Evolutionary conservation across 1,284 basidiomycete genomes (phyloP), one percentile per base, ranked within the genome.

Genomic region (Microbotryomycetes sp.): DNA sequence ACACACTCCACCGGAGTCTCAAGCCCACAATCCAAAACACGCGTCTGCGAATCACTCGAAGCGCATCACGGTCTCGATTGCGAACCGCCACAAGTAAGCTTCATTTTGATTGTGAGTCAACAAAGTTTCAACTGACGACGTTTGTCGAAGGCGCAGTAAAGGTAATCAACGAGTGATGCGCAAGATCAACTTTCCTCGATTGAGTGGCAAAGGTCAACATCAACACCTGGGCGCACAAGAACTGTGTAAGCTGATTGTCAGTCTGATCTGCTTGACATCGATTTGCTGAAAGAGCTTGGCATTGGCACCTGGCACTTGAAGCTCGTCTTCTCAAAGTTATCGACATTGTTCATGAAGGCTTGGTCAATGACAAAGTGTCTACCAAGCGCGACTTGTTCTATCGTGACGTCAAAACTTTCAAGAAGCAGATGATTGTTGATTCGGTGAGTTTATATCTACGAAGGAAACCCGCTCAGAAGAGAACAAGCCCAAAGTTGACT

Each of bases 381-480:
- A 67, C 67, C 0, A 69, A 69, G 59, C 62, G 90, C 9, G 91
- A 94, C 73, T 81, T 94, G 22, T 94, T 83, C 76, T 96, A 96
- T 76, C 84, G 83, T 63, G 88, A 93, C 65, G 84, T 89, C 0
- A 67, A 75, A 1, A 77, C 94, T 1, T 96, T 93, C 76, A 82
- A 80, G 60, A 81, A 77, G 4, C 92, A 96, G 73, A 75, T 77
- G 19, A 80, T 81, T 0, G 89, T 92, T 0, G 87, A 94, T 74
- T 80, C 78, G 65, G 91, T 89, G 60, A 56, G 79, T 69, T 19
- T 22, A 30, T 26, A 32, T 29, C 47, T 6, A 12, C 15, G 30
- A 12, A 5, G 15, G 3, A 14, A 30, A 16, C 47, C 31, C n/a
- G n/a, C n/a, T n/a, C n/a, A n/a, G n/a, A n/a, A n/a, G n/a, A n/a